A percentile compares a stretch with the other conserved stretches of the same genome.
phyloP scores from a whole-genome alignment of 2,329 filamentous ascomycete species.

The Bipolaris gigantea region DNA sequence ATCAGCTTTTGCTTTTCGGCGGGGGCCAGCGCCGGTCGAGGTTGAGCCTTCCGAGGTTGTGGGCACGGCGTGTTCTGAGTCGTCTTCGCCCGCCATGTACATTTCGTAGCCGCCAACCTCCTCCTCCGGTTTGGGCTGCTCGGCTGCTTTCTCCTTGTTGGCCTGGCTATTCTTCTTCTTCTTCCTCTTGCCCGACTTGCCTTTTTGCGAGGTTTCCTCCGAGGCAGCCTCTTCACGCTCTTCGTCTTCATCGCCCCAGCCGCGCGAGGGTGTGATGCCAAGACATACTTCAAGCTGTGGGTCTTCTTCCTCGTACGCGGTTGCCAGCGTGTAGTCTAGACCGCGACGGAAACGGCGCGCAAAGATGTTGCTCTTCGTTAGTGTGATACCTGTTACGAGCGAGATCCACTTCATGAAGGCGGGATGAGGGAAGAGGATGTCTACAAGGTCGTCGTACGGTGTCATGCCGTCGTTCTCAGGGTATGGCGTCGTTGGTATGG shows the following conservation, averaged over 20 bases:
- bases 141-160: slow-evolving; percentile 20
- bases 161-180: slow-evolving; percentile 39
- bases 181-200: slow-evolving; percentile 16
- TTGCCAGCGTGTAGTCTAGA: slow-evolving; percentile 90
- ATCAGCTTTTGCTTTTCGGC: slow-evolving; percentile 57
- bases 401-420: slow-evolving; percentile 90
- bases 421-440: slow-evolving; percentile 78
- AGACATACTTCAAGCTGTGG: slow-evolving; percentile 85
- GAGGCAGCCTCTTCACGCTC: slow-evolving; percentile 55
- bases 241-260: slow-evolving; percentile 76
- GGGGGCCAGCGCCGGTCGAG: slow-evolving; percentile 52
- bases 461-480: slow-evolving; percentile 39
- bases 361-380: slow-evolving; percentile 76
- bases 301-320: slow-evolving; percentile 71
- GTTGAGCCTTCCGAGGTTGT: slow-evolving; percentile 39
- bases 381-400: slow-evolving; percentile 72
- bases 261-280: slow-evolving; percentile 78
- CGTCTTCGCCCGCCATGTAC: slow-evolving; percentile 82
- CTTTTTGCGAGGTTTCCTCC: slow-evolving; percentile 49
- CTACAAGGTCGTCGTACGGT: slow-evolving; percentile 73
- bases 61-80: slow-evolving; percentile 55
- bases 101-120: slow-evolving; percentile 77
- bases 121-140: slow-evolving; percentile 48
- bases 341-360: slow-evolving; percentile 85
- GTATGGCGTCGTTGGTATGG: slow-evolving; percentile 39